Conservation (phyloP, 148 eudicot genomes). For the Selenicereus undatus region DNA sequence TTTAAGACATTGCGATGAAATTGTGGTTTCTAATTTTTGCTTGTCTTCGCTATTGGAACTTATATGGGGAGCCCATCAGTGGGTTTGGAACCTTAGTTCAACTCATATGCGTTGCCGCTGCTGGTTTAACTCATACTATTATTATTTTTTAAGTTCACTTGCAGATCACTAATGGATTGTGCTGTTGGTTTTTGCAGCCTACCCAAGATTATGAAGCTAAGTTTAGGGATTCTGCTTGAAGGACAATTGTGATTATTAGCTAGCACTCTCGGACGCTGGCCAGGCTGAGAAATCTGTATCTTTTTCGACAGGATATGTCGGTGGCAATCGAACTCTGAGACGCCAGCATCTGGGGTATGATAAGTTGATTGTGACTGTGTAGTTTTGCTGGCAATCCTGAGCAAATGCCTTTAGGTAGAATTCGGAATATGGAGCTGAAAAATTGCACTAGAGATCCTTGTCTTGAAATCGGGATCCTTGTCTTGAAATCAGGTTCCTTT, state of each 20-base stretch:
- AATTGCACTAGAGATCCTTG: background rate
- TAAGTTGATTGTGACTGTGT: background rate
- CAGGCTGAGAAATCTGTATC: background rate
- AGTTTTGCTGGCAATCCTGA: background rate
- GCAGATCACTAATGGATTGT: background rate
- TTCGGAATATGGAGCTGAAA: background rate
- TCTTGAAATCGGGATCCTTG: background rate
- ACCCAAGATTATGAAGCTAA: conserved; percentile 78
- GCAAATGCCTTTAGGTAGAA: background rate
- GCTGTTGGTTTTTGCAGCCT: conserved; percentile 47
- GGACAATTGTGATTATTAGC: background rate
- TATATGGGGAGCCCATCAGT: too few species aligned
- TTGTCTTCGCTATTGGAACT: too few species aligned
- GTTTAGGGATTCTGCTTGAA: conserved; percentile 54
- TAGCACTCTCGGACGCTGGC: background rate
- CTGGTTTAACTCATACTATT: background rate
- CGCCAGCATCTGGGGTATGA: background rate
- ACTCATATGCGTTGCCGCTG: background rate
- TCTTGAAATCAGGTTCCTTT: background rate
- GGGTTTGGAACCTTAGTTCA: background rate
- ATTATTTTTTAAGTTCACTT: background rate
- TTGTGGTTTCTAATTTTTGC: too few species aligned
- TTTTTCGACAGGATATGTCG: background rate
- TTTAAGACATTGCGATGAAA: too few species aligned
- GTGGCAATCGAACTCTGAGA: background rate